Percentiles rank a stretch among this genome's conserved stretches.
Evolutionary conservation across 2,329 filamentous ascomycete genomes (phyloP).

Genomic region (Cladophialophora exuberans): DNA sequence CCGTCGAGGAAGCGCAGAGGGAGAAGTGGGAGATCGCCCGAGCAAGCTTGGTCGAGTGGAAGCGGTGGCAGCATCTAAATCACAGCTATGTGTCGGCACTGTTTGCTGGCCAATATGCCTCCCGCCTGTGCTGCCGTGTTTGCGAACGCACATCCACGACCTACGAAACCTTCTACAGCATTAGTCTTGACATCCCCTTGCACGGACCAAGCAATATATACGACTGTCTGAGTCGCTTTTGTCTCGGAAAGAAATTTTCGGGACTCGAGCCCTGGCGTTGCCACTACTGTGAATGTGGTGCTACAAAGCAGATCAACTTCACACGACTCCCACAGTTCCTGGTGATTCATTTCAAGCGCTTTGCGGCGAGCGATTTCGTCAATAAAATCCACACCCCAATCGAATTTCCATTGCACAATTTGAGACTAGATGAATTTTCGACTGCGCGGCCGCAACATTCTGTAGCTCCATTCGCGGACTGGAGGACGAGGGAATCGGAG

Average conservation of each 20-base stretch:
- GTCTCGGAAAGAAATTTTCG: constrained; percentile 67
- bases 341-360: constrained; percentile 76
- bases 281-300: constrained; percentile 70
- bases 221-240: constrained; percentile 72
- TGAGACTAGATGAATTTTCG: constrained; percentile 66
- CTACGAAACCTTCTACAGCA: constrained; percentile 71
- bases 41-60: constrained; percentile 76
- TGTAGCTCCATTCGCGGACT: too few relatives aligned
- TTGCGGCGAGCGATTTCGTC: constrained; percentile 60
- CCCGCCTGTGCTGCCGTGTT: constrained; percentile 62
- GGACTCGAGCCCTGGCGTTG: constrained; percentile 73
- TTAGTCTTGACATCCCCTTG: constrained; percentile 71
- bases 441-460: constrained; percentile 54
- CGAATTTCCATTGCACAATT: constrained; percentile 73
- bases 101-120: constrained; percentile 74
- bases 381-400: constrained; percentile 73
- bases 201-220: constrained; percentile 63
- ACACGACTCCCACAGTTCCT: constrained; percentile 79
- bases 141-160: constrained; percentile 67
- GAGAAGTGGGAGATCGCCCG: constrained; percentile 64
- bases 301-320: constrained; percentile 71
- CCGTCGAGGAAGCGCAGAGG: constrained; percentile 62
- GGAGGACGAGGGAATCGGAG: too few relatives aligned
- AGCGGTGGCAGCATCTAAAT: constrained; percentile 68
- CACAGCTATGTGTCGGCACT: constrained; percentile 76